Evolutionary conservation across 2,329 filamentous ascomycete genomes (phyloP).

Genomic region (Claviceps monticola): DNA sequence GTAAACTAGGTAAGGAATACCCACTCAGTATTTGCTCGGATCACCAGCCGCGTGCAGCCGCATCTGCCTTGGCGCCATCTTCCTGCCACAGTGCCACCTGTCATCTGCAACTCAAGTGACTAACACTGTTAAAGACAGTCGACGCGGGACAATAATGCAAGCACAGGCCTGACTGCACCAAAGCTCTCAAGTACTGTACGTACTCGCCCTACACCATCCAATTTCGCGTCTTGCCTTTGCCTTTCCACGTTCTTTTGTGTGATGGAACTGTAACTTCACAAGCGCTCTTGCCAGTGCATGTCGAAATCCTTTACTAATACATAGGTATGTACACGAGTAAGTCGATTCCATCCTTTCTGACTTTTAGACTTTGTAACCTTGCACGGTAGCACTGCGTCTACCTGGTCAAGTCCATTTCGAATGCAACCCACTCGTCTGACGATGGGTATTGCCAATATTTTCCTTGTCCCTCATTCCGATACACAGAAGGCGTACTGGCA

Average conservation of each 20-base stretch:
- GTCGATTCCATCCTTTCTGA: not conserved
- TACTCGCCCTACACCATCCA: not conserved
- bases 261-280: not conserved
- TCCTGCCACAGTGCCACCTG: not conserved
- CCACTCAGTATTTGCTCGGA: not conserved
- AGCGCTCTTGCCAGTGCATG: not conserved
- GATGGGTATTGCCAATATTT: not conserved
- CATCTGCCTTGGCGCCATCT: not conserved
- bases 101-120: not conserved
- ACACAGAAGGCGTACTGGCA: not conserved
- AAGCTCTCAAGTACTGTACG: not conserved
- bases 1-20: not conserved
- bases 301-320: not conserved
- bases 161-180: not conserved
- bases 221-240: not conserved
- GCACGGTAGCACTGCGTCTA: not conserved
- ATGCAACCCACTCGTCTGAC: conserved; percentile 1
- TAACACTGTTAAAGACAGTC: not conserved
- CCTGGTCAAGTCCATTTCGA: not conserved
- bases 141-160: not conserved
- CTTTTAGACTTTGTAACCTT: not conserved
- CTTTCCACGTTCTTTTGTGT: not conserved
- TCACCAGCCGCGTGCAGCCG: not conserved
- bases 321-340: not conserved
- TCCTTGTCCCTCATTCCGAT: not conserved